Evolutionary conservation across 306 rosid species (phyloP).

Genomic region (Aeschynomene evenia): DNA sequence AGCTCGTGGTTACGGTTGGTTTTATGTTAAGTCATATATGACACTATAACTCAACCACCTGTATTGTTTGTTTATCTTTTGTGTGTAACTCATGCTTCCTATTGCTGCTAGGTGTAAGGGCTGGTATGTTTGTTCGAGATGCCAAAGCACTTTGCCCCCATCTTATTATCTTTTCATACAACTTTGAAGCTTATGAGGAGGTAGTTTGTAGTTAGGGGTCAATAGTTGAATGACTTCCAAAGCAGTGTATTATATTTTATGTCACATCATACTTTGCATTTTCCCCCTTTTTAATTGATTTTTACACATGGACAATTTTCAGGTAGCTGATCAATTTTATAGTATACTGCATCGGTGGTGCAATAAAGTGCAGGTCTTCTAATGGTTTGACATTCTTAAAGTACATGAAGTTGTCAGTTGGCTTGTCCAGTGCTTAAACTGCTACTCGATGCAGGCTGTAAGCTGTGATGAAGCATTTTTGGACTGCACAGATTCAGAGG

Average conservation of each 20-base stretch:
- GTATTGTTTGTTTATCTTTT: conserved; percentile 6
- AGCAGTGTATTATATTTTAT: conserved; percentile 21
- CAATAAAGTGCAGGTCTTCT: conserved; percentile 85
- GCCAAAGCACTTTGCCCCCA: conserved; percentile 85
- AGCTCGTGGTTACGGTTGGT: conserved; percentile 85
- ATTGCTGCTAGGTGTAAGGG: conserved; percentile 65
- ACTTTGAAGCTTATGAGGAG: conserved; percentile 93
- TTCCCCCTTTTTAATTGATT: conserved; percentile 14
- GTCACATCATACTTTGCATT: not conserved
- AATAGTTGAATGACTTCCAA: not conserved
- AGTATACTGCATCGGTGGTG: conserved; percentile 71
- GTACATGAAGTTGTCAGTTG: conserved; percentile 20
- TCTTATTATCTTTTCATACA: conserved; percentile 75
- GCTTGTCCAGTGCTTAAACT: not conserved
- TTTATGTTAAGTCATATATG: conserved; percentile 28
- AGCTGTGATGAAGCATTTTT: conserved; percentile 98
- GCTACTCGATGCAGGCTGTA: conserved; percentile 65
- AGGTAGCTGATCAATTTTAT: conserved; percentile 94
- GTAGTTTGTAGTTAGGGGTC: conserved; percentile 40
- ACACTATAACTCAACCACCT: conserved; percentile 8
- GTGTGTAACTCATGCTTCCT: conserved; percentile 12
- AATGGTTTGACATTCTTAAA: conserved; percentile 21
- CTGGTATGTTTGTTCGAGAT: conserved; percentile 92
- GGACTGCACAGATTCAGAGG: conserved; percentile 60
- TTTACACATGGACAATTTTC: conserved; percentile 43